Evolutionary conservation across 495 filamentous ascomycete genomes (phyloP).

Genomic region (Penicillium angulare): DNA sequence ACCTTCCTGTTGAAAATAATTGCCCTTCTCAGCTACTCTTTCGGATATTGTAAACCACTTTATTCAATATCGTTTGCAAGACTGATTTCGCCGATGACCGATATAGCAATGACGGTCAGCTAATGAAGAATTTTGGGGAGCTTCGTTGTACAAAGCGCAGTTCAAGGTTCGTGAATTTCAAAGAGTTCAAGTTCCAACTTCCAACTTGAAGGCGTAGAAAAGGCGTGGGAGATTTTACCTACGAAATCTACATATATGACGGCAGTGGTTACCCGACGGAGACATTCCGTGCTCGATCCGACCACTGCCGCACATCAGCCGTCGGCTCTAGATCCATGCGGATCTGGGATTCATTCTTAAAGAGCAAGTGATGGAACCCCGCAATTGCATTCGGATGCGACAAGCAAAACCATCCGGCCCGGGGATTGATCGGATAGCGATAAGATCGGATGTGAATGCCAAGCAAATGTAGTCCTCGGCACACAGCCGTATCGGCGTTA

Average conservation of each 20-base stretch:
- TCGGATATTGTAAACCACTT: too few relatives aligned
- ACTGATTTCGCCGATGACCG: too few relatives aligned
- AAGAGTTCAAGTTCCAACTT: background rate
- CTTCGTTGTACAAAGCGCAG: too few relatives aligned
- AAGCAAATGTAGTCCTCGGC: conserved; percentile 1
- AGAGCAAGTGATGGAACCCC: conserved; percentile 1
- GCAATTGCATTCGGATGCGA: conserved; percentile 24
- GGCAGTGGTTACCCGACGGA: conserved; percentile 4
- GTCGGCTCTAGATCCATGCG: conserved; percentile 15
- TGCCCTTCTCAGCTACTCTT: too few relatives aligned
- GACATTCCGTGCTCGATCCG: background rate
- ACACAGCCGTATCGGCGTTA: background rate
- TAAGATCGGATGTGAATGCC: conserved; percentile 19
- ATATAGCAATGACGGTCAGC: too few relatives aligned
- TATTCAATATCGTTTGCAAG: too few relatives aligned
- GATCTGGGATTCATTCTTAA: conserved; percentile 4
- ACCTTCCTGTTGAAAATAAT: too few relatives aligned
- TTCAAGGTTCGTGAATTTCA: too few relatives aligned
- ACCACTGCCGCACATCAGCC: conserved; percentile 5
- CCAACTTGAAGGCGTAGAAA: background rate
- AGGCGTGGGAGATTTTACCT: too few relatives aligned
- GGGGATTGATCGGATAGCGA: conserved; percentile 15
- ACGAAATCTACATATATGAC: background rate
- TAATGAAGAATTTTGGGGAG: too few relatives aligned
- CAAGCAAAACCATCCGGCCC: conserved; percentile 1